Conservation (phyloP, 75 land plant genomes). For the Picea glauca region DNA sequence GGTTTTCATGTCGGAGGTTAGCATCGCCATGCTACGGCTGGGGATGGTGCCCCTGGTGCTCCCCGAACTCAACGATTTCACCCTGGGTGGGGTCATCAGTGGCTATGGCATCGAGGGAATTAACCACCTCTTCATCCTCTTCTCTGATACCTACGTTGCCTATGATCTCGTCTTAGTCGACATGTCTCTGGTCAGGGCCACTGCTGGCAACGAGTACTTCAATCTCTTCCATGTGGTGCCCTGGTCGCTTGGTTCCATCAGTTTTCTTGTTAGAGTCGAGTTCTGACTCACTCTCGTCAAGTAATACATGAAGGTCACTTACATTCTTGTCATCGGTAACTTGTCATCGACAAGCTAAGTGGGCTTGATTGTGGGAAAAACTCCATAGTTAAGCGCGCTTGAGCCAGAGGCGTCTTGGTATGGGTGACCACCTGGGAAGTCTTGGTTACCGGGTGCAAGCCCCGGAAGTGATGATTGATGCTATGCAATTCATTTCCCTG, state of each 20-base stretch:
- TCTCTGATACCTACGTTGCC: slow-evolving; percentile 18
- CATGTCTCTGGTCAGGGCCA: slow-evolving; percentile 23
- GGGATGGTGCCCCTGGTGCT: slow-evolving; percentile 25
- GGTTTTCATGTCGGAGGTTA: slow-evolving; percentile 25
- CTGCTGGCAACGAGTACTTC: slow-evolving; percentile 19
- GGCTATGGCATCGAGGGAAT: slow-evolving; percentile 32
- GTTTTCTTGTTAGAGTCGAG: slow-evolving; percentile 26
- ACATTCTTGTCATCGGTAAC: slow-evolving; percentile 11
- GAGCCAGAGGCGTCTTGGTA: too few species aligned
- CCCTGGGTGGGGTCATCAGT: slow-evolving; percentile 25
- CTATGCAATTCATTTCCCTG: too few species aligned
- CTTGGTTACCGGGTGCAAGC: too few species aligned
- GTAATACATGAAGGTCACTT: slow-evolving; percentile 27
- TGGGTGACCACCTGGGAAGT: too few species aligned
- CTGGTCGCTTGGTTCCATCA: slow-evolving; percentile 31
- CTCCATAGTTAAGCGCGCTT: too few species aligned
- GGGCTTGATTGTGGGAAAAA: too few species aligned
- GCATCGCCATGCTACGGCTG: slow-evolving; percentile 3
- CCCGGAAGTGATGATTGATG: too few species aligned
- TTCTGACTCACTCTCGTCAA: slow-evolving; percentile 21
- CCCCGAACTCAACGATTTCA: slow-evolving; percentile 31
- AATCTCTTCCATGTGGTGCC: slow-evolving; percentile 26
- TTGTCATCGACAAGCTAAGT: too few species aligned
- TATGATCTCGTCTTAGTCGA: slow-evolving; percentile 27
- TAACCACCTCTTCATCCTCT: slow-evolving; percentile 24